Conservation (phyloP, 1,284 basidiomycete genomes). For the Sphaerobolus stellatus region DNA sequence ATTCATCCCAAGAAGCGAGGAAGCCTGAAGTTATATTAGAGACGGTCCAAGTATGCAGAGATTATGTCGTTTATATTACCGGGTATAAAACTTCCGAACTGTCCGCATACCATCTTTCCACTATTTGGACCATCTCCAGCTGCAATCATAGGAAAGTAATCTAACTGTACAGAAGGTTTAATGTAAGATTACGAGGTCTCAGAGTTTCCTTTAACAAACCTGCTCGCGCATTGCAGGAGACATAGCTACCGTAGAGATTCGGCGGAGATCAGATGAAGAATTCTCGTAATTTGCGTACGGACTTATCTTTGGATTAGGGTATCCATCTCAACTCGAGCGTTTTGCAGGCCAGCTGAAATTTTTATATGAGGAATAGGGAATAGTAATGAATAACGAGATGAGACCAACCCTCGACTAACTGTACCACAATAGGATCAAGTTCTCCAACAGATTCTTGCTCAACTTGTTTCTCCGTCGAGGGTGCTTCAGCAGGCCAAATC, state of each 20-base stretch:
- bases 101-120: constrained; percentile 32
- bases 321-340: too few species aligned
- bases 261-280: not conserved
- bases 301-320: constrained; percentile 1
- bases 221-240: not conserved
- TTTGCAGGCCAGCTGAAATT: too few species aligned
- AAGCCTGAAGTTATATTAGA: not conserved
- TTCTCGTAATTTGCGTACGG: too few species aligned
- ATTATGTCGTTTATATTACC: not conserved
- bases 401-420: constrained; percentile 26
- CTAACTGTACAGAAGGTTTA: not conserved
- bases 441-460: not conserved
- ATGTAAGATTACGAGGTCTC: not conserved
- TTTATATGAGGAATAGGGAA: constrained; percentile 1
- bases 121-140: constrained; percentile 29
- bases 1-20: not conserved
- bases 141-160: constrained; percentile 33
- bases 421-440: constrained; percentile 27
- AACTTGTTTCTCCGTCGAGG: not conserved
- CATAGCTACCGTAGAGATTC: not conserved
- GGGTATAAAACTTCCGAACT: constrained; percentile 20
- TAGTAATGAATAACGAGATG: not conserved
- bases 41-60: not conserved
- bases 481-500: constrained; percentile 23
- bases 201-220: not conserved